Base-by-base conservation (phyloP, 371 early-diverging fungal species). In the Mucor piriformis region DNA sequence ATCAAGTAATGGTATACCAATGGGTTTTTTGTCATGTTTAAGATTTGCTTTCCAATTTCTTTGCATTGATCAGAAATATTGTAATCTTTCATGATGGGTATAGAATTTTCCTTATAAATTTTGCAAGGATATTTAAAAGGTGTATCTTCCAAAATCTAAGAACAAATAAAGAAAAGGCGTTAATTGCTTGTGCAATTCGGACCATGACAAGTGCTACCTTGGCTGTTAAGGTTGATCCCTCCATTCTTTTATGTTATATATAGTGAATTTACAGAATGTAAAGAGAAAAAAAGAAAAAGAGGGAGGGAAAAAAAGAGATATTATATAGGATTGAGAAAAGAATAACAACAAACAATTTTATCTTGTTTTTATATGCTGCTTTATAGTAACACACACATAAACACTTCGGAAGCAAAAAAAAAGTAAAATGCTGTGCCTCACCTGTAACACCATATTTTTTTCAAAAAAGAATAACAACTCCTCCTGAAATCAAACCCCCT, bases 1-100 rank as follows among this genome's bases (percentile, higher is more conserved):
- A n/a, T n/a, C n/a, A n/a, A n/a, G n/a, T n/a, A n/a, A n/a, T n/a
- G n/a, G n/a, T n/a, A n/a, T 67, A 67, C 67, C 33, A 62, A 37
- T n/a, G 67, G 67, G 20, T 55, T 54, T 24, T 67, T 67, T 59
- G 67, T 67, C 52, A 46, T 63, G 20, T 67, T 50, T 21, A 67
- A 25, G 6, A 67, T 27, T 6, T 59, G 63, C 34, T 47, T 63
- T 32, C 54, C 63, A 42, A 51, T 63, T 27, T 67, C 67, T 63
- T 59, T 67, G 37, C 67, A 67, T 24, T 67, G 48, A 47, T 67
- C 63, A 47, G 66, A 53, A 6, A 62, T 44, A 20, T 59, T 59
- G 18, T 57, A 27, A 27, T 67, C 67, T 63, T 54, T 59, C 23
- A 67, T 40, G 10, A 67, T 63, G 21, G 67, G 67, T 59, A 67